Evolutionary conservation across 768 basidiomycete genomes (phyloP), one percentile per base, ranked within the genome.

Genomic region (Podaxis sp.): DNA sequence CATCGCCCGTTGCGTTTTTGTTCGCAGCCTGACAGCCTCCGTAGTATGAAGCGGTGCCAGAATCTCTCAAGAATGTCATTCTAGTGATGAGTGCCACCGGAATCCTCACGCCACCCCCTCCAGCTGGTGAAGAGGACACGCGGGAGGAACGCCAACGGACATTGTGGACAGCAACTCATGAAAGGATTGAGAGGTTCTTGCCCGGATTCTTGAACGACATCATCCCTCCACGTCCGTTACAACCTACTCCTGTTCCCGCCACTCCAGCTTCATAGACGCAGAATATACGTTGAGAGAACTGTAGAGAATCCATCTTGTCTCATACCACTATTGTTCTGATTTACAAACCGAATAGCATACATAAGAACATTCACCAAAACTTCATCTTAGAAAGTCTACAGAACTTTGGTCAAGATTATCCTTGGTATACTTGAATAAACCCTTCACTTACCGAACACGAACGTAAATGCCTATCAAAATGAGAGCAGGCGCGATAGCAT

Each of bases 41-140:
- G 1, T 67, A 98, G 96, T 89, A 89, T 72, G 97, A 99, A 73
- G 96, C 96, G 0, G 83, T 97, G 19, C 94, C 94, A 1, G 97
- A 99, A 75, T 96, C 95, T 1, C 82, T 99, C 68, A 98, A 98
- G 77, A 98, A 98, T 70, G 92, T 96, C 54, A 77, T 99, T 15
- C 82, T 98, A 53, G 96, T 99, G 54, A 96, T 99, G 94, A 89
- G 95, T 68, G 93, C 95, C 1, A 89, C 90, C 1, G 83, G 84
- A 4, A 87, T 96, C 60, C 84, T 99, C 17, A 82, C 93, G 3
- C 91, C 93, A 3, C 88, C 74, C 11, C 65, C 66, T 17, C 27
- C 52, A 3, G 38, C 85, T 11, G 76, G 77, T 12, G 75, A 73
- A 6, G 71, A 75, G 46, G 82, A 86, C 62, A 65, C 73, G 49